Base-by-base conservation (phyloP, 2,329 filamentous ascomycete species). In the Davidsoniella eucalypti region DNA sequence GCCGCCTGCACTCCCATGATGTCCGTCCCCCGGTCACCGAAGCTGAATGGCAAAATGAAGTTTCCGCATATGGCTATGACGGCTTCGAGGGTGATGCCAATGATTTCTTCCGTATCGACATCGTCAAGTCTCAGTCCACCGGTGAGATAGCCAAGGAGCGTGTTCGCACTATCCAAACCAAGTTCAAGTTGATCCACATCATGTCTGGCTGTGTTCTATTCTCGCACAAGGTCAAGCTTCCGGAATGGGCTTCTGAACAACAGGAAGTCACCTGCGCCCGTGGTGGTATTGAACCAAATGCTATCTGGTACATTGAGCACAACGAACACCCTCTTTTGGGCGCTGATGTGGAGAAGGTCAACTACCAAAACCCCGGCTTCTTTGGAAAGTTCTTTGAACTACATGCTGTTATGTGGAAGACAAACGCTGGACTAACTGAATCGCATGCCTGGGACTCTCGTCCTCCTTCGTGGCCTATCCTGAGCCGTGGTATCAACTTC, bases 391-490 rank as follows among this genome's bases (percentile, higher is more conserved):
- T 98, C 70, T 87, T 83, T 78, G 92, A 98, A 68, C 74, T 98
- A 42, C 88, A 98, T 63, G 82, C 84, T 65, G 92, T 98, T 56
- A 98, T 98, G 92, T 98, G 92, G 92, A 87, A 76, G 59, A 98
- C 92, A 36, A 98, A 98, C 62, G 92, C 92, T 29, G 92, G 92
- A 41, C 78, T 98, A 45, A 86, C 92, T 23, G 92, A 98, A 61
- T 94, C 88, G 16, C 92, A 98, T 62, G 87, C 88, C 48, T 98
- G 93, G 92, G 92, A 98, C 64, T 96, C 92, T 44, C 84, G 92
- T 43, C 92, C 92, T 29, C 78, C 80, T 33, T 90, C 87, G 5
- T 98, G 92, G 92, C 92, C 92, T 18, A 76, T 93, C 52, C 78
- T 98, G 48, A 78, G 78, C 57, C 86, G 92, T 55, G 92, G 92